phyloP scores from a whole-genome alignment of 2,329 filamentous ascomycete genomes.

The Aureobasidium musti region DNA sequence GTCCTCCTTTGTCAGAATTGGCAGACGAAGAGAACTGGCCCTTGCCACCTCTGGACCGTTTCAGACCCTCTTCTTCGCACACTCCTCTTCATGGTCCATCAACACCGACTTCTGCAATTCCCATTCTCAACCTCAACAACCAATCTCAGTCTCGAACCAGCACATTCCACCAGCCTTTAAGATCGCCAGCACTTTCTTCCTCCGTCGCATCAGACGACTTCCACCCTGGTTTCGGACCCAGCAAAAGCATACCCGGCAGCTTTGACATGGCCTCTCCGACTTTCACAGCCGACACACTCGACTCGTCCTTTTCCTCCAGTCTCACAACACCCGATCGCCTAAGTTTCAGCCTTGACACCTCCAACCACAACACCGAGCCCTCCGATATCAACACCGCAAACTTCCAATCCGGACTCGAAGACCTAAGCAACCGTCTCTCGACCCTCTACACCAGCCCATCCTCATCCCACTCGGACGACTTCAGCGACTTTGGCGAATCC shows the following conservation, averaged over 20 bases:
- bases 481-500: not conserved
- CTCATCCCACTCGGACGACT: not conserved
- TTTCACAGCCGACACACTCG: slow-evolving; percentile 40
- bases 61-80: not conserved
- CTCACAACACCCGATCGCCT: slow-evolving; percentile 17
- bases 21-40: slow-evolving; percentile 21
- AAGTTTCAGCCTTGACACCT: not conserved
- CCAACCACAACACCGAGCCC: not conserved
- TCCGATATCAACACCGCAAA: not conserved
- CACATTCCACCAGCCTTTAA: not conserved
- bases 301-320: slow-evolving; percentile 27
- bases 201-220: slow-evolving; percentile 19
- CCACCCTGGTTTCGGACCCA: slow-evolving; percentile 8
- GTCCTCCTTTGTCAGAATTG: slow-evolving; percentile 5
- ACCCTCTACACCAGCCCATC: not conserved
- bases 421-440: slow-evolving; percentile 11
- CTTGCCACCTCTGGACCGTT: not conserved
- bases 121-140: slow-evolving; percentile 13
- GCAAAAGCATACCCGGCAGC: slow-evolving; percentile 17
- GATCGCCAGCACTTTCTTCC: slow-evolving; percentile 9
- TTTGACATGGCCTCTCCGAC: slow-evolving; percentile 39
- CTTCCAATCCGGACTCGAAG: slow-evolving; percentile 13
- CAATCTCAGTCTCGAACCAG: not conserved
- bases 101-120: slow-evolving; percentile 11
- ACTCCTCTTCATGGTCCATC: slow-evolving; percentile 10